Percentiles rank a stretch among this genome's conserved stretches.
Evolutionary conservation across 1,139 yeast genomes (phyloP).

Genomic region (Nadsonia starkeyi-henricii): DNA sequence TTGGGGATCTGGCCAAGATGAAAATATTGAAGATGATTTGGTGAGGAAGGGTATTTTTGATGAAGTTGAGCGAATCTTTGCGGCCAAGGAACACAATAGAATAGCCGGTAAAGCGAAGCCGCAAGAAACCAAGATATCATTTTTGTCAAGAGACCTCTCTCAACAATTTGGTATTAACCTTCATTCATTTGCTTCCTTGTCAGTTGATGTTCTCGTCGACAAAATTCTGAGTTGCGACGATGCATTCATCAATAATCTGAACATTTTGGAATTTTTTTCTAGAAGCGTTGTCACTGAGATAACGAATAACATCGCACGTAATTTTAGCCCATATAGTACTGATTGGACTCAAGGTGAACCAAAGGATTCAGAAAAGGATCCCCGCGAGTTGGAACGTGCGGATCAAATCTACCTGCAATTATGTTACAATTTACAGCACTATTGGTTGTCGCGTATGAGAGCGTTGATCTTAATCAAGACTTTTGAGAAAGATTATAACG

Average conservation of each 20-base stretch:
- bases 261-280: conserved; percentile 70
- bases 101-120: conserved; percentile 22
- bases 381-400: conserved; percentile 56
- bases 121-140: conserved; percentile 37
- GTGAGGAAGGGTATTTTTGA: conserved; percentile 58
- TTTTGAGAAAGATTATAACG: conserved; percentile 61
- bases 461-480: conserved; percentile 56
- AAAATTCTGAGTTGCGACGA: conserved; percentile 61
- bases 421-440: conserved; percentile 61
- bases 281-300: conserved; percentile 60
- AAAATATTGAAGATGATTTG: conserved; percentile 39
- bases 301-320: conserved; percentile 50
- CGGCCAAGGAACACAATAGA: conserved; percentile 40
- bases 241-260: conserved; percentile 51
- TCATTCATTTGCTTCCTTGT: conserved; percentile 54
- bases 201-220: conserved; percentile 48
- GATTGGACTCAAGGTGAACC: conserved; percentile 30
- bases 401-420: conserved; percentile 70
- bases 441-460: conserved; percentile 81
- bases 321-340: conserved; percentile 57
- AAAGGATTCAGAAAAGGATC: conserved; percentile 39
- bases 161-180: conserved; percentile 88
- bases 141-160: conserved; percentile 67
- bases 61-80: conserved; percentile 71
- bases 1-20: conserved; percentile 43